Evolutionary conservation across 352 stramenopile genomes (phyloP).

Genomic region (Thalassiosira pacifica): DNA sequence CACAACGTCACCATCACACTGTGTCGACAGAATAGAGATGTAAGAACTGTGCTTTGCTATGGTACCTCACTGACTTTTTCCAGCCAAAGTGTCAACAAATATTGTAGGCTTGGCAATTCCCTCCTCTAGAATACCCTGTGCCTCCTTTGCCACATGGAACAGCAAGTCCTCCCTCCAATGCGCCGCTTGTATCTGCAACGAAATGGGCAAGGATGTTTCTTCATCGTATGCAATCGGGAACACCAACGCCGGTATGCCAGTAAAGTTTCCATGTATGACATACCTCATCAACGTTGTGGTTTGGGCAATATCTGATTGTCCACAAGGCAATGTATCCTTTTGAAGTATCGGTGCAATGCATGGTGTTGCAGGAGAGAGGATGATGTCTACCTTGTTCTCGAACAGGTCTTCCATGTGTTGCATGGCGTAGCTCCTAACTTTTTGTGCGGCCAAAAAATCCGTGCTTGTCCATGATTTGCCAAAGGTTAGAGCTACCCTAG

Average conservation of each 20-base stretch:
- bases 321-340: slow-evolving; percentile 46
- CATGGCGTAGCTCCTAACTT: slow-evolving; percentile 89
- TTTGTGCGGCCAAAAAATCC: slow-evolving; percentile 90
- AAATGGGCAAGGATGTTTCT: slow-evolving; percentile 31
- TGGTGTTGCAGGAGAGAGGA: slow-evolving; percentile 89
- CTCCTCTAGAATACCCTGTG: neutral
- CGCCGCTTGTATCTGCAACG: too few relatives aligned
- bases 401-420: slow-evolving; percentile 83
- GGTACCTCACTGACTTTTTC: too few relatives aligned
- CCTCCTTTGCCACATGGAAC: slow-evolving; percentile 29
- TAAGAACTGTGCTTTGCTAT: too few relatives aligned
- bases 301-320: slow-evolving; percentile 81
- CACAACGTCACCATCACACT: too few relatives aligned
- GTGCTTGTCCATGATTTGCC: slow-evolving; percentile 84
- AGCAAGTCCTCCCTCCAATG: too few relatives aligned
- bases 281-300: slow-evolving; percentile 88
- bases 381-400: slow-evolving; percentile 88
- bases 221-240: slow-evolving; percentile 50
- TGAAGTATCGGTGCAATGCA: slow-evolving; percentile 88
- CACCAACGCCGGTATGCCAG: slow-evolving; percentile 87
- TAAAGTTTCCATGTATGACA: slow-evolving; percentile 90
- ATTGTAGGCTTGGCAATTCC: slow-evolving; percentile 7
- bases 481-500: slow-evolving; percentile 86
- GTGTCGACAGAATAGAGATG: too few relatives aligned
- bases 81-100: slow-evolving; percentile 23